These are phyloP conservation scores for Nymphaea colorata DNA, from an alignment of 164 flowering plant genomes.

Conservation along the genomic window DNA sequence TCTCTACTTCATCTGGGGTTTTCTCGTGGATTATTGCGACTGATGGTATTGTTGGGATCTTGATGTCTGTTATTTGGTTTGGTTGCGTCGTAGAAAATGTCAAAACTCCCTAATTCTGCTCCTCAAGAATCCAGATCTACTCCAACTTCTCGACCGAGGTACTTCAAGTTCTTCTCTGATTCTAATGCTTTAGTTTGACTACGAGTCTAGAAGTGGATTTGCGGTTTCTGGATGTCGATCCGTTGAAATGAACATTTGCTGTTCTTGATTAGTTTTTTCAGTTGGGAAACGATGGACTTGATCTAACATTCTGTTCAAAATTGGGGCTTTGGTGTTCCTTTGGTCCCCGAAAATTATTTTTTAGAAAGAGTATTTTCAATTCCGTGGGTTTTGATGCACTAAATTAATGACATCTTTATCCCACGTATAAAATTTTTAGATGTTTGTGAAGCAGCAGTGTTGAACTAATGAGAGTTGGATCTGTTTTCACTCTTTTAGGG, in stretches of 20 bases:
- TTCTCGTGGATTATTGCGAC: no score
- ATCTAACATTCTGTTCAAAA: neutral
- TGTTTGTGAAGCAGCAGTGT: no score
- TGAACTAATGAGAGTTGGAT: no score
- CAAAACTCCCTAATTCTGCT: neutral
- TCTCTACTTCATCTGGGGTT: no score
- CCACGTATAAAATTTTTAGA: no score
- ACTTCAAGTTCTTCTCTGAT: neutral
- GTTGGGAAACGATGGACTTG: neutral
- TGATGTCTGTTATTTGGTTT: no score
- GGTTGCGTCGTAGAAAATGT: neutral
- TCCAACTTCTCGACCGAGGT: neutral
- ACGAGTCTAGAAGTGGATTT: no score
- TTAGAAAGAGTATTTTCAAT: neutral
- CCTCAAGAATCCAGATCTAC: neutral
- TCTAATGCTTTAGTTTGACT: no score
- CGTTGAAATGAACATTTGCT: neutral
- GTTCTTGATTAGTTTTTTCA: neutral
- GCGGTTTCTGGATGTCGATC: neutral
- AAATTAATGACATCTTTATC: no score
- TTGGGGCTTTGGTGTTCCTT: neutral
- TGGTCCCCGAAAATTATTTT: neutral
- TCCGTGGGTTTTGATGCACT: no score
- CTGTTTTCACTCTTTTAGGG: slow-evolving; percentile 26
- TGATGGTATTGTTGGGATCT: no score